phyloP scores from a whole-genome alignment of 331 rosid species.

The Quercus tomentella region DNA sequence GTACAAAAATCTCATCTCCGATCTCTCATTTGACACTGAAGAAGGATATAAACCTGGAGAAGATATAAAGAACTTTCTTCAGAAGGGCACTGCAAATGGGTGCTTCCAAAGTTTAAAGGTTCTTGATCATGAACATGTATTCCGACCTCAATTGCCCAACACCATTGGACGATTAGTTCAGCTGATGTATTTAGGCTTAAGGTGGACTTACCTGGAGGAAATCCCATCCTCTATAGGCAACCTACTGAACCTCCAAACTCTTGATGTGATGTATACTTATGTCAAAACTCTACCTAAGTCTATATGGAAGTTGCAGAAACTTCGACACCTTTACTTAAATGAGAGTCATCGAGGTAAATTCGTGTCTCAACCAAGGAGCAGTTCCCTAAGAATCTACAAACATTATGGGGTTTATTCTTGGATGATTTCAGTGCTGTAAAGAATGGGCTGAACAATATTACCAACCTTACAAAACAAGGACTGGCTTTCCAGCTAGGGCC shows the following conservation, averaged over 20 bases:
- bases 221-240: conserved; percentile 25
- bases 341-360: conserved; percentile 5
- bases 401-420: conserved; percentile 32
- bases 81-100: too few species aligned
- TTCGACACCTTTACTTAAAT: conserved; percentile 21
- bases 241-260: not conserved
- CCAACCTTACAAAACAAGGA: conserved; percentile 24
- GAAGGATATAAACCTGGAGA: conserved; percentile 38
- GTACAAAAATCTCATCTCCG: too few species aligned
- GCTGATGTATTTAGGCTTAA: conserved; percentile 29
- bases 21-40: conserved; percentile 28
- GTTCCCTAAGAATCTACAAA: conserved; percentile 8
- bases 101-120: too few species aligned
- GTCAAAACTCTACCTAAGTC: conserved; percentile 22
- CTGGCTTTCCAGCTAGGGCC: conserved; percentile 14
- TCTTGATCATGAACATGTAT: too few species aligned
- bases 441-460: conserved; percentile 16
- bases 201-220: conserved; percentile 35
- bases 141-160: too few species aligned
- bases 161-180: too few species aligned
- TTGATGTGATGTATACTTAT: conserved; percentile 21
- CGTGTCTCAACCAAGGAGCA: conserved; percentile 9
- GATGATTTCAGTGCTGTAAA: conserved; percentile 17
- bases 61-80: not conserved
- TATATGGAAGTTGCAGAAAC: conserved; percentile 26